These are phyloP conservation scores for Pilaira anomala DNA, from an alignment of 192 early-diverging fungal species.

Conservation along the genomic window DNA sequence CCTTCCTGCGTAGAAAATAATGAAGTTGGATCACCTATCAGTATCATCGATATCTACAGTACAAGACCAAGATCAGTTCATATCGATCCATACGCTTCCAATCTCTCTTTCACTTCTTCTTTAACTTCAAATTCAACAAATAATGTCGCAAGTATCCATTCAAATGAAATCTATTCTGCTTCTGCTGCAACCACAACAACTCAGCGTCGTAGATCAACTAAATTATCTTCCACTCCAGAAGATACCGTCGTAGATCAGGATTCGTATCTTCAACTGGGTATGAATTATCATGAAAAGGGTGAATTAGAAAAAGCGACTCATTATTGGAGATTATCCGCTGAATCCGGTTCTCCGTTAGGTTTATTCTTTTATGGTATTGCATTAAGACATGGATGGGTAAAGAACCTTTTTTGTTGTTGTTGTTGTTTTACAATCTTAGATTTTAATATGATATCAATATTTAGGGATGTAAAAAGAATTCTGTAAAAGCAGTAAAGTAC, in stretches of 20 bases:
- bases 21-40: too few relatives aligned
- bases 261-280: conserved; percentile 62
- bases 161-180: too few relatives aligned
- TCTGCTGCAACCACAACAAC: too few relatives aligned
- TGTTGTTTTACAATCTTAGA: not conserved
- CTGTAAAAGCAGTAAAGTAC: conserved; percentile 62
- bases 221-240: too few relatives aligned
- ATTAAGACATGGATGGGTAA: conserved; percentile 72
- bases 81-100: too few relatives aligned
- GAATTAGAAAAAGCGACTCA: conserved; percentile 69
- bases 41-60: too few relatives aligned
- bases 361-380: conserved; percentile 75
- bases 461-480: conserved; percentile 64
- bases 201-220: too few relatives aligned
- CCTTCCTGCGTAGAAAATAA: too few relatives aligned
- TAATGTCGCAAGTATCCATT: too few relatives aligned
- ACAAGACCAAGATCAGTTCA: too few relatives aligned
- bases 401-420: not conserved
- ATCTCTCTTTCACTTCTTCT: too few relatives aligned
- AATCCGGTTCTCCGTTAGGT: conserved; percentile 59
- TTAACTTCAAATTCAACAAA: too few relatives aligned
- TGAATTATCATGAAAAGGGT: conserved; percentile 65
- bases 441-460: not conserved
- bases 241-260: conserved; percentile 38
- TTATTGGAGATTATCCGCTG: conserved; percentile 67